phyloP scores from a whole-genome alignment of 306 rosid species.

The Quercus alba region DNA sequence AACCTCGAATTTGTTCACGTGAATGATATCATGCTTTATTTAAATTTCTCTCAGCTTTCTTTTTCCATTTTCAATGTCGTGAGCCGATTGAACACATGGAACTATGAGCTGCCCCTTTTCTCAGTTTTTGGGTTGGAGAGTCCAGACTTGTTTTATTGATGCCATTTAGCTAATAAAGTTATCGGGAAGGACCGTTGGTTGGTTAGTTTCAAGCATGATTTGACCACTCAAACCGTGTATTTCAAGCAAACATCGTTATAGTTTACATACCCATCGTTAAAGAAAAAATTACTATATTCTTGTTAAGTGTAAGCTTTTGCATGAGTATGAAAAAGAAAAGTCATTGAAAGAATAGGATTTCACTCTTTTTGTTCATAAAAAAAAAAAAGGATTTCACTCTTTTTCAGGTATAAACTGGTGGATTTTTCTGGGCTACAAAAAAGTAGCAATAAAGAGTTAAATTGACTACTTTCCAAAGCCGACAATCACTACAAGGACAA shows the following conservation, averaged over 20 bases:
- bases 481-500: conserved; percentile 42
- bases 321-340: conserved; percentile 25
- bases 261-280: neutral
- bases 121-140: neutral
- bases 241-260: conserved; percentile 29
- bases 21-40: too few species aligned
- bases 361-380: conserved; percentile 13
- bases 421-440: conserved; percentile 9
- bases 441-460: conserved; percentile 24
- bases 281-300: neutral
- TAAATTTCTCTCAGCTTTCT: too few species aligned
- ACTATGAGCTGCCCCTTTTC: too few species aligned
- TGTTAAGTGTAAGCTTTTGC: neutral
- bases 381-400: conserved; percentile 14
- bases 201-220: conserved; percentile 45
- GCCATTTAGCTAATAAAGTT: neutral
- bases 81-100: too few species aligned
- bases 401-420: conserved; percentile 24
- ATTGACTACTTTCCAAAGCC: conserved; percentile 29
- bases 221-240: conserved; percentile 50
- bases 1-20: too few species aligned
- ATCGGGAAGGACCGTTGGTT: conserved; percentile 7
- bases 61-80: too few species aligned
- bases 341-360: conserved; percentile 19
- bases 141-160: neutral